Percentiles rank a stretch among this genome's conserved stretches.
Evolutionary conservation across 2,329 filamentous ascomycete species (phyloP).

Genomic region (Penicillium sclerotiorum): DNA sequence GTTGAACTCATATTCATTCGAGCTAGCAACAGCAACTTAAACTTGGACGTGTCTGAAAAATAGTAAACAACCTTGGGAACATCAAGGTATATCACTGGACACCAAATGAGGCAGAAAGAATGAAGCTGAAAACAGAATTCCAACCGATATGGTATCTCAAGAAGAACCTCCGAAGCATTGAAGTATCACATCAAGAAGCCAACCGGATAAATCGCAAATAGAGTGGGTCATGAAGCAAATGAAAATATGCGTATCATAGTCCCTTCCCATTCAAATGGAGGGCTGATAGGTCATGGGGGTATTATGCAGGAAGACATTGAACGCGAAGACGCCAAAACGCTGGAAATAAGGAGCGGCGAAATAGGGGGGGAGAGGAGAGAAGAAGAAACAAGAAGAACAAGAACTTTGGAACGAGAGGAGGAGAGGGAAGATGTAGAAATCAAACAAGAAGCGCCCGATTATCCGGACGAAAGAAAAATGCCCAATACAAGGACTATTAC

Average conservation of each 20-base stretch:
- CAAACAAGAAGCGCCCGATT: no score
- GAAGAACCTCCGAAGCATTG: neutral
- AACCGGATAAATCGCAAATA: neutral
- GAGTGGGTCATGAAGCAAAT: neutral
- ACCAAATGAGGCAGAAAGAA: no score
- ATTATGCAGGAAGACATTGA: slow-evolving; percentile 27
- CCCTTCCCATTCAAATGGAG: neutral
- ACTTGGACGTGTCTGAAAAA: no score
- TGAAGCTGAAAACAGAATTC: neutral
- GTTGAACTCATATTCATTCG: no score
- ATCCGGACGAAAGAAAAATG: no score
- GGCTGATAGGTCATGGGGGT: slow-evolving; percentile 23
- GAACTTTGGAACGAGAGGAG: neutral
- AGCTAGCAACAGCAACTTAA: no score
- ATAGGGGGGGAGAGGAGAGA: neutral
- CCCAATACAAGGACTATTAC: neutral
- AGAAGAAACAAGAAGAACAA: neutral
- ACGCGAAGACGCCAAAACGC: slow-evolving; percentile 27
- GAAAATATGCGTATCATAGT: neutral
- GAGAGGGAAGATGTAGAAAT: no score
- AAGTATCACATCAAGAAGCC: neutral
- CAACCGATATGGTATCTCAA: neutral
- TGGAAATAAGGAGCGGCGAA: slow-evolving; percentile 5
- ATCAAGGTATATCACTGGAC: no score
- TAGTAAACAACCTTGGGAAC: no score